These are phyloP conservation scores for Russula sp. DNA, from an alignment of 768 basidiomycete species.

Conservation along the genomic window DNA sequence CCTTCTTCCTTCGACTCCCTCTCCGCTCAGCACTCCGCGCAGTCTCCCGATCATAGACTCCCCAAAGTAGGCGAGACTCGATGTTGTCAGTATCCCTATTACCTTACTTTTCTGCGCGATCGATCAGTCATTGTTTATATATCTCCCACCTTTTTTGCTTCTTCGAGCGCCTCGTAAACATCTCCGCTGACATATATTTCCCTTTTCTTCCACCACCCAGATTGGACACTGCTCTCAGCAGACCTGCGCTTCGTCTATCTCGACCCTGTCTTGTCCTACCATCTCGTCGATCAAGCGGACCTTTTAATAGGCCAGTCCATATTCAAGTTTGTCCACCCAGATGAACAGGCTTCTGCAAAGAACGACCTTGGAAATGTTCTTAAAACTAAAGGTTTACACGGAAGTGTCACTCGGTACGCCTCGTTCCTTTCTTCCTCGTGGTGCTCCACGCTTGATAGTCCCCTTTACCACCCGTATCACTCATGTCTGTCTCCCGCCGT, in stretches of 20 bases:
- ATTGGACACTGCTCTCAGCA: conserved; percentile 76
- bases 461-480: conserved; percentile 15
- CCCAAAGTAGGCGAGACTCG: conserved; percentile 56
- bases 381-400: conserved; percentile 67
- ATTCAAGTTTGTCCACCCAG: conserved; percentile 76
- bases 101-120: conserved; percentile 23
- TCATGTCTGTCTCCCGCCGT: conserved; percentile 19
- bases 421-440: conserved; percentile 16
- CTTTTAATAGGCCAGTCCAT: conserved; percentile 62
- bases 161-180: conserved; percentile 23
- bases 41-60: conserved; percentile 26
- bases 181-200: conserved; percentile 21
- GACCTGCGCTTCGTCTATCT: conserved; percentile 75
- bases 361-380: conserved; percentile 69
- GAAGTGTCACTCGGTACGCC: conserved; percentile 69
- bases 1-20: conserved; percentile 31
- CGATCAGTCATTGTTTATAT: conserved; percentile 38
- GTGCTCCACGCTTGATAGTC: conserved; percentile 16
- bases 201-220: conserved; percentile 34
- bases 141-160: conserved; percentile 29
- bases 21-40: conserved; percentile 28
- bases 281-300: conserved; percentile 67
- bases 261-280: conserved; percentile 68
- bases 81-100: conserved; percentile 50
- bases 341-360: conserved; percentile 68